Conservation (phyloP, 139 green algal species). For the Picochlorum sp. region DNA sequence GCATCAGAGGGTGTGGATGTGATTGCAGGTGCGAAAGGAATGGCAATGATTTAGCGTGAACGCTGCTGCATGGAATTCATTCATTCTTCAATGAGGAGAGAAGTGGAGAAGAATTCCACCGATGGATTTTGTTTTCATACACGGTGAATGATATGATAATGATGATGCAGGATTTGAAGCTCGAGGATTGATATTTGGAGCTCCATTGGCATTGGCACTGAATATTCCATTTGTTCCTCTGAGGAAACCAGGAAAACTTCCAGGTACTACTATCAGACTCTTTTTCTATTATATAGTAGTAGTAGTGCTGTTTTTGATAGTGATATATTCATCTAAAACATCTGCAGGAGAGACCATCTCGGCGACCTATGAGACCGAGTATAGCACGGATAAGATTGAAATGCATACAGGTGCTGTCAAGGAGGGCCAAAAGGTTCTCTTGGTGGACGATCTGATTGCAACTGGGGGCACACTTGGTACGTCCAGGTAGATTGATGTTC, state of each 20-base stretch:
- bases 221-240: constrained; percentile 83
- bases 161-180: constrained; percentile 85
- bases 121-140: no score
- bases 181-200: constrained; percentile 95
- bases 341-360: constrained; percentile 70
- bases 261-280: constrained; percentile 50
- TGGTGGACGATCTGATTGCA: constrained; percentile 97
- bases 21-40: constrained; percentile 55
- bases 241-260: constrained; percentile 95
- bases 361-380: constrained; percentile 82
- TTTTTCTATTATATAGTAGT: no score
- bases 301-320: no score
- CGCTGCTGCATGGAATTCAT: no score
- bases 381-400: constrained; percentile 91
- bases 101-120: no score
- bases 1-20: constrained; percentile 66
- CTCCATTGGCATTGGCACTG: constrained; percentile 84
- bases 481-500: neutral
- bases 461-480: constrained; percentile 91
- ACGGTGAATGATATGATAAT: neutral
- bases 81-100: no score
- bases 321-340: neutral
- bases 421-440: constrained; percentile 73
- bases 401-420: constrained; percentile 87
- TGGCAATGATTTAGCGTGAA: no score